Base-by-base conservation (phyloP, 2,329 filamentous ascomycete species). In the Aspergillus sp. region DNA sequence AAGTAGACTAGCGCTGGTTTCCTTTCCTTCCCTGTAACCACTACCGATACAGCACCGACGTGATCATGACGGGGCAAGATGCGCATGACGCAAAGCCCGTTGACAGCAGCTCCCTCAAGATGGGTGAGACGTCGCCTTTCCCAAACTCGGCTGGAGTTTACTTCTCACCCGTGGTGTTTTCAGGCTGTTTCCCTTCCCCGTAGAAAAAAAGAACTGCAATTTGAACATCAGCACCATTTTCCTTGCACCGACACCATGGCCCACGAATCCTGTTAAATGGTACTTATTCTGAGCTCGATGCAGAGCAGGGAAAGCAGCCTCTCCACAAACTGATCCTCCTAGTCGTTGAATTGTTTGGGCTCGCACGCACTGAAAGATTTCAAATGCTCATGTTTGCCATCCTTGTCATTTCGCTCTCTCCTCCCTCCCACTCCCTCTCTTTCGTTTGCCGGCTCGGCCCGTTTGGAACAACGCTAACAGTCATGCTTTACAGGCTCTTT, bases 1-100 rank as follows among this genome's bases (percentile, higher is more conserved):
- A 96, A 98, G 95, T 98, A 84, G 81, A 78, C 73, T 77, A 79
- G 80, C 81, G 82, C 73, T 76, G 72, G 72, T 87, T 87, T 87
- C 47, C 59, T 55, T 60, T 58, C 82, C 82, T 83, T 82, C 83
- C 87, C 84, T 72, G 72, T 78, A 79, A 77, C 76, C 70, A 64
- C 71, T 71, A 75, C 67, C 70, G 64, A 71, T 64, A 66, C 73
- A 77, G 75, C 70, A 68, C 70, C 68, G 68, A 70, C 68, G 64
- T 68, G 19, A 51, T 46, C 47, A 64, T 69, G 70, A 64, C 72
- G 71, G 69, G 69, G 65, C 64, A 67, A 68, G 69, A 73, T 66
- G 66, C 64, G 66, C 67, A 66, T 70, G 67, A 66, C 69, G 67
- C 61, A 64, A 64, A 61, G 56, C 59, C 64, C 58, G 51, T 71